Conservation (phyloP, 768 basidiomycete genomes). For the Rhizopogon rudus region DNA sequence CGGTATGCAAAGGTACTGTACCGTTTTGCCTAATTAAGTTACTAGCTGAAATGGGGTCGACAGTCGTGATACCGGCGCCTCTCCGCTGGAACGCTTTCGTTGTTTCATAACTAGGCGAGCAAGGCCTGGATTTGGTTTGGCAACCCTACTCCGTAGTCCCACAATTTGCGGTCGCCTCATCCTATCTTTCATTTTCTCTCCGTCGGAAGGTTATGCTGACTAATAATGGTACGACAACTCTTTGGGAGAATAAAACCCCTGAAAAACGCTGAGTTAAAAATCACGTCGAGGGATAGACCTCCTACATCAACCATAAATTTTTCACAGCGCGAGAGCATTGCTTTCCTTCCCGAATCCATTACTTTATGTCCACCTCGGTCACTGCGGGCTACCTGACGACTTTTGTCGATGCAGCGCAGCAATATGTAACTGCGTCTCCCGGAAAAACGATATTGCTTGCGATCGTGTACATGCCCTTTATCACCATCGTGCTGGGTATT, state of each 20-base stretch:
- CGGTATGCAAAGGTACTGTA: background rate
- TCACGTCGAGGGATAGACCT: slow-evolving; percentile 1
- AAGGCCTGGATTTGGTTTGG: no score
- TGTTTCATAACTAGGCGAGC: no score
- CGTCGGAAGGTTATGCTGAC: slow-evolving; percentile 16
- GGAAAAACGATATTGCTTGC: slow-evolving; percentile 29
- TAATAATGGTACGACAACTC: slow-evolving; percentile 4
- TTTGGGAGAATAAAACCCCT: background rate
- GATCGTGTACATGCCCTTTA: slow-evolving; percentile 61
- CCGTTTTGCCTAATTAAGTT: no score
- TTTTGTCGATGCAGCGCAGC: slow-evolving; percentile 10
- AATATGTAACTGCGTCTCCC: slow-evolving; percentile 17
- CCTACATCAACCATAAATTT: background rate
- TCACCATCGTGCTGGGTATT: slow-evolving; percentile 69
- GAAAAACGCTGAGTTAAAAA: slow-evolving; percentile 6
- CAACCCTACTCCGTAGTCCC: background rate
- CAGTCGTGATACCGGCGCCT: no score
- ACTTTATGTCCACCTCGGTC: slow-evolving; percentile 20
- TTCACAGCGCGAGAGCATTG: background rate
- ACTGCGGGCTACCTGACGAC: slow-evolving; percentile 20
- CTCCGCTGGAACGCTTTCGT: no score
- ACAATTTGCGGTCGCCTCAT: background rate
- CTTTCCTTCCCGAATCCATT: background rate
- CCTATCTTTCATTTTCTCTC: background rate
- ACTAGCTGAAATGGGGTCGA: no score